Conservation (phyloP, 345 rosid species). For the Citrus medica region DNA sequence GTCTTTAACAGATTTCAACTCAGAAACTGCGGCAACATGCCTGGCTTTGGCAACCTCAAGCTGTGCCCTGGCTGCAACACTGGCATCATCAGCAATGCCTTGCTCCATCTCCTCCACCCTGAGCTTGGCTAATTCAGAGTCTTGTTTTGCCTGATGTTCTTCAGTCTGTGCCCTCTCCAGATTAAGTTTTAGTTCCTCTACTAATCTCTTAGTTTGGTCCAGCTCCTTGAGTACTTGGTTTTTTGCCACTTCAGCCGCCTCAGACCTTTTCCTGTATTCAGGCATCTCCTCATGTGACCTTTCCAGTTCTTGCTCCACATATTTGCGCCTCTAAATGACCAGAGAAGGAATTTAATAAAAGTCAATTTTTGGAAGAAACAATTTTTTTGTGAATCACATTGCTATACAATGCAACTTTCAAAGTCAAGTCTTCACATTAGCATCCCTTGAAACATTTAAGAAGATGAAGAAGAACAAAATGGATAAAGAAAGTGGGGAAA, state of each 20-base stretch:
- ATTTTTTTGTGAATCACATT: neutral
- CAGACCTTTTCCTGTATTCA: slow-evolving; percentile 50
- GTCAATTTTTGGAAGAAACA: slow-evolving; percentile 6
- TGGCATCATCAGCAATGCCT: slow-evolving; percentile 82
- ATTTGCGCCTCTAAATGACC: slow-evolving; percentile 52
- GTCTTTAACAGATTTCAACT: slow-evolving; percentile 64
- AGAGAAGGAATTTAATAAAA: slow-evolving; percentile 6
- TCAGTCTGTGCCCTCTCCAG: slow-evolving; percentile 90
- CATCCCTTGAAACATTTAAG: neutral
- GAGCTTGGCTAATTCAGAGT: slow-evolving; percentile 82
- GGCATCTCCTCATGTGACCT: slow-evolving; percentile 71
- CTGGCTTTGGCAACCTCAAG: slow-evolving; percentile 91
- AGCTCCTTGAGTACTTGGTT: slow-evolving; percentile 58
- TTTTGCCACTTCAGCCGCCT: slow-evolving; percentile 62
- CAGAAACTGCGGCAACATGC: slow-evolving; percentile 66
- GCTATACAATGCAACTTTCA: neutral
- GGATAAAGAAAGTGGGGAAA: neutral
- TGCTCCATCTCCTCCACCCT: slow-evolving; percentile 93
- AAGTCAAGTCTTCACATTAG: neutral
- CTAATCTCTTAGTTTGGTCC: slow-evolving; percentile 72
- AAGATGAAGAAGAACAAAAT: neutral
- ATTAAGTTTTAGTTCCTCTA: slow-evolving; percentile 80
- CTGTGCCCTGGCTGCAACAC: slow-evolving; percentile 94
- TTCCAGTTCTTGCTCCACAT: slow-evolving; percentile 73
- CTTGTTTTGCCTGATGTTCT: slow-evolving; percentile 89